Conservation (phyloP, 73 alveolate species). For the Paramecium octaurelia region DNA sequence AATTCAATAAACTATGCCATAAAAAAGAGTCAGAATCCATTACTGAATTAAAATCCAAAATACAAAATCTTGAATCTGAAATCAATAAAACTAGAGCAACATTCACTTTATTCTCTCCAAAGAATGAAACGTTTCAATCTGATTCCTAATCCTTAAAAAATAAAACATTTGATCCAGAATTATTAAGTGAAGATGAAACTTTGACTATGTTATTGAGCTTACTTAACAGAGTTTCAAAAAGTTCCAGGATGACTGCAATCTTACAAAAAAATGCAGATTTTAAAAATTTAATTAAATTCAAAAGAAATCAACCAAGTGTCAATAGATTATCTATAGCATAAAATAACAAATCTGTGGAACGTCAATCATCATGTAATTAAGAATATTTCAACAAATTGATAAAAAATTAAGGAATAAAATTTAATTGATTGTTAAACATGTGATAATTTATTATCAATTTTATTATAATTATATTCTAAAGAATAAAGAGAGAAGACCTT, state of each 20-base stretch:
- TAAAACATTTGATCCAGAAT: slow-evolving; percentile 46
- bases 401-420: not conserved
- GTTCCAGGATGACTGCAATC: not conserved
- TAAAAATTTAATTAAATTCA: not conserved
- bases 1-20: not conserved
- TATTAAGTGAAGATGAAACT: slow-evolving; percentile 46
- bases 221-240: not conserved
- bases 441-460: not conserved
- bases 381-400: not conserved
- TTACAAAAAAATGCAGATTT: slow-evolving; percentile 27
- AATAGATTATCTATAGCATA: not conserved
- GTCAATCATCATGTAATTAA: not conserved
- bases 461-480: not conserved
- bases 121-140: not conserved
- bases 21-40: not conserved
- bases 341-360: not conserved
- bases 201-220: not conserved
- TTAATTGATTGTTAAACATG: not conserved
- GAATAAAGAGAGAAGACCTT: too few species aligned
- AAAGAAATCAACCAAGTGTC: not conserved
- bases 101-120: not conserved
- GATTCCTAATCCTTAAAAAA: not conserved
- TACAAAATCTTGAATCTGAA: not conserved
- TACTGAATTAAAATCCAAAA: slow-evolving; percentile 1
- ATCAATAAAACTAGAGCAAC: not conserved